These are phyloP conservation scores for Parathielavia appendiculata DNA, from an alignment of 495 filamentous ascomycete species.

Conservation along the genomic window DNA sequence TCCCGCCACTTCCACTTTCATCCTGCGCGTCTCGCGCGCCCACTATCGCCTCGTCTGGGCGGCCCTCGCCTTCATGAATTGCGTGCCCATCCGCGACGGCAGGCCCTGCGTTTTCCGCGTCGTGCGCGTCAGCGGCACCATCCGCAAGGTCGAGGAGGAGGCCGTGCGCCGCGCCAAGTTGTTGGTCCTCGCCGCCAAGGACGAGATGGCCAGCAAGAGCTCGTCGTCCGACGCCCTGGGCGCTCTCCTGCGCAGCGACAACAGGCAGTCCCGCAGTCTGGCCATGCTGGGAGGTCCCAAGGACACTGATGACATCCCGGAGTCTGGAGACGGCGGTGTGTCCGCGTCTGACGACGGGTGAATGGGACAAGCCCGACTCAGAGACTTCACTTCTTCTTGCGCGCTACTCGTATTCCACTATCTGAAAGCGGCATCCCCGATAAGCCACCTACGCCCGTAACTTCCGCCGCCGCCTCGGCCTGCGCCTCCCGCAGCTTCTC, in stretches of 20 bases:
- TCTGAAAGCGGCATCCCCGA: constrained; percentile 11
- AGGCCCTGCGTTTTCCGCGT: constrained; percentile 73
- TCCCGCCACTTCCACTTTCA: constrained; percentile 85
- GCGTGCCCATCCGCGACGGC: constrained; percentile 53
- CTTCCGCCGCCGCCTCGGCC: constrained; percentile 31
- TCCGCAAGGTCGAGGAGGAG: constrained; percentile 86
- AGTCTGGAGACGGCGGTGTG: constrained; percentile 49
- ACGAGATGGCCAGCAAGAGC: constrained; percentile 34
- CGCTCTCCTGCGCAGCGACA: constrained; percentile 37
- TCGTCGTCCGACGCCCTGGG: constrained; percentile 35
- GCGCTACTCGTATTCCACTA: constrained; percentile 27
- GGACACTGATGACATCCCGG: constrained; percentile 39
- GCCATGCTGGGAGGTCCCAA: constrained; percentile 39
- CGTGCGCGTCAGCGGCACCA: constrained; percentile 88
- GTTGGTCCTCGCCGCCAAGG: constrained; percentile 60
- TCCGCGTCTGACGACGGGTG: constrained; percentile 21
- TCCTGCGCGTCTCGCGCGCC: constrained; percentile 70
- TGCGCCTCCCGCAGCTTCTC: constrained; percentile 35
- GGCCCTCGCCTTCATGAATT: constrained; percentile 75
- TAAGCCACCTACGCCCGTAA: constrained; percentile 14
- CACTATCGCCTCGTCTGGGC: constrained; percentile 87
- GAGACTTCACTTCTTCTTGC: constrained; percentile 27
- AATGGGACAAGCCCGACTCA: not conserved
- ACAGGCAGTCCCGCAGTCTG: constrained; percentile 33
- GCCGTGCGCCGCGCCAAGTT: constrained; percentile 69